Conservation (phyloP, 2,329 filamentous ascomycete genomes). For the Colletotrichum gigasporum region DNA sequence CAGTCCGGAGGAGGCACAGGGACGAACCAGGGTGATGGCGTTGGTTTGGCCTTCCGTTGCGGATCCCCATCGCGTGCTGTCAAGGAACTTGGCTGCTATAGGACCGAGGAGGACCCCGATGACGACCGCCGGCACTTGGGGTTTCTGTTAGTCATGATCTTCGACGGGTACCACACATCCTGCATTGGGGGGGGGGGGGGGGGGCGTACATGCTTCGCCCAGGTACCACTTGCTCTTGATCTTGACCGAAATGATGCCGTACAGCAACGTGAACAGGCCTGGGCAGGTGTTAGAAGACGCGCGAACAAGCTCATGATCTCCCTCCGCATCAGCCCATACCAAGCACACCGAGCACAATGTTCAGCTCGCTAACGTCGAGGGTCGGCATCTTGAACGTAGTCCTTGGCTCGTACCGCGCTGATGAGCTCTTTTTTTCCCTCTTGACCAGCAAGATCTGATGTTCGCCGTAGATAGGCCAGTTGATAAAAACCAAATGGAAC, state of each 20-base stretch:
- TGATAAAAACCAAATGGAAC: too few species aligned
- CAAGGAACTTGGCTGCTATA: conserved; percentile 61
- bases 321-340: too few species aligned
- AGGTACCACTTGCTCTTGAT: conserved; percentile 64
- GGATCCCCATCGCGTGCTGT: conserved; percentile 51
- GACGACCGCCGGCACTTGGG: conserved; percentile 66
- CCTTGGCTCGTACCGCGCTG: too few species aligned
- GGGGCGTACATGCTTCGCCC: conserved; percentile 60
- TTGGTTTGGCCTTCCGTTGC: conserved; percentile 40
- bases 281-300: background rate
- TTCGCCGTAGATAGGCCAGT: too few species aligned
- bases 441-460: too few species aligned
- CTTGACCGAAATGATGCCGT: conserved; percentile 60
- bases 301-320: too few species aligned
- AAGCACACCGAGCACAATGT: conserved; percentile 57
- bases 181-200: too few species aligned
- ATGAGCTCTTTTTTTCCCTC: too few species aligned
- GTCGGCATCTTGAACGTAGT: conserved; percentile 37
- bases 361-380: conserved; percentile 46
- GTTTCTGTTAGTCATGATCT: too few species aligned
- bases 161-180: background rate
- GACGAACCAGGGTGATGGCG: conserved; percentile 51
- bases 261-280: conserved; percentile 58
- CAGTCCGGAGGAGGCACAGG: background rate
- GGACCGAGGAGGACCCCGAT: conserved; percentile 65